Percentiles rank a stretch among this genome's conserved stretches.
Conservation (phyloP, 2,329 filamentous ascomycete species). For the Neonectria sp. region DNA sequence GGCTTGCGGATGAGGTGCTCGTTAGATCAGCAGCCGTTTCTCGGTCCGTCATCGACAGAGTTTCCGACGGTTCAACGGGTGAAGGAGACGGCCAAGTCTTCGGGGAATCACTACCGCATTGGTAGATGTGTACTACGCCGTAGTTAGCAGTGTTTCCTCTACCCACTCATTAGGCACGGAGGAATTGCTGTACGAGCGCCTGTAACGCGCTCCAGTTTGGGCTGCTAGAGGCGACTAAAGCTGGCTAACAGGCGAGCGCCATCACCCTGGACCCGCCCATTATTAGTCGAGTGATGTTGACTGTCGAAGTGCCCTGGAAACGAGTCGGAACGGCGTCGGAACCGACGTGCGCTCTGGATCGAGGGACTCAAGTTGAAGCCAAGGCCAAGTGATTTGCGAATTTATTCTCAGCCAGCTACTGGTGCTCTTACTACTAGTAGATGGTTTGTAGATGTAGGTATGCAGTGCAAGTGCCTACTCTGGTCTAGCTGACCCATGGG, state of each 20-base stretch:
- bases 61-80: slow-evolving; percentile 30
- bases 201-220: slow-evolving; percentile 15
- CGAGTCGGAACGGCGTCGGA: slow-evolving; percentile 5
- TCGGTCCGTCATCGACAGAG: slow-evolving; percentile 2
- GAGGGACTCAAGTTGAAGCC: slow-evolving; percentile 16
- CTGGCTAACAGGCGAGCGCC: slow-evolving; percentile 17
- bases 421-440: slow-evolving; percentile 12
- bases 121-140: slow-evolving; percentile 19
- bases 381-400: slow-evolving; percentile 10
- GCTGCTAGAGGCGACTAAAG: slow-evolving; percentile 1
- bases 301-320: slow-evolving; percentile 12
- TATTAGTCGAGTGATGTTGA: background rate
- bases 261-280: background rate
- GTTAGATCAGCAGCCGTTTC: slow-evolving; percentile 4
- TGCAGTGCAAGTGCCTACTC: slow-evolving; percentile 26
- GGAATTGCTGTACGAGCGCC: background rate
- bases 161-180: slow-evolving; percentile 3
- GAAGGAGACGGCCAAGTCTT: slow-evolving; percentile 7
- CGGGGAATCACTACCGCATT: background rate
- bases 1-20: background rate
- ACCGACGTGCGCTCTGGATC: background rate
- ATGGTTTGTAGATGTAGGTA: slow-evolving; percentile 16
- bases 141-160: background rate
- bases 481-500: slow-evolving; percentile 23
- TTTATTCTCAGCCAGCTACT: slow-evolving; percentile 9